Base-by-base conservation (phyloP, 2,329 filamentous ascomycete genomes). In the Penicillium sp. region DNA sequence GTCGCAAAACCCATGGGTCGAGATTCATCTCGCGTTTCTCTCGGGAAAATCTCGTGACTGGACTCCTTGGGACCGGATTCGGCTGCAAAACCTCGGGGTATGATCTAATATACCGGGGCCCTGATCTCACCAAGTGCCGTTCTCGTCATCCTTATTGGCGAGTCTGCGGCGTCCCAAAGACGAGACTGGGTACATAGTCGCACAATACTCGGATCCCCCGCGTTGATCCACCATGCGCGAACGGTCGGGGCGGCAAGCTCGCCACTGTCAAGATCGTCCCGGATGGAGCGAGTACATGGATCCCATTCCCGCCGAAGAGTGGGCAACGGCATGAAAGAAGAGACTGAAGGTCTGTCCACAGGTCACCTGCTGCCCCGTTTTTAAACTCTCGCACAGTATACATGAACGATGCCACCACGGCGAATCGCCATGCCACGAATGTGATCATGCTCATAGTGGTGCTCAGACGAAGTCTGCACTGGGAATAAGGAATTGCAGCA, bases 41-140 rank as follows among this genome's bases (percentile, higher is more conserved):
- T 57, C 54, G 54, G 54, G 1, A 6, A 38, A 57, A 51, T 45
- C 47, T 57, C 53, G 54, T 35, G 41, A 21, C 8, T 33, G 28
- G 34, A 19, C 11, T 10, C 10, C 16, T 13, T 9, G 10, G 11
- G n/a, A n/a, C n/a, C n/a, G n/a, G n/a, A n/a, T n/a, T n/a, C n/a
- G n/a, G n/a, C n/a, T n/a, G n/a, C n/a, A 27, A 27, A 7, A 6
- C 6, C 6, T 27, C 25, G 25, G 5, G 11, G 21, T 11, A 27
- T n/a, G 4, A 6, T 27, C 14, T 9, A 13, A 4, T 7, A 27
- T 4, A 27, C n/a, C n/a, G n/a, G n/a, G n/a, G n/a, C n/a, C n/a
- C n/a, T n/a, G n/a, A n/a, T n/a, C n/a, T n/a, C n/a, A n/a, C n/a
- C n/a, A n/a, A n/a, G n/a, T n/a, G n/a, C n/a, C n/a, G n/a, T n/a